Evolutionary conservation across 2,329 filamentous ascomycete genomes (phyloP), one percentile per base, ranked within the genome.

Genomic region (Saccharata proteae): DNA sequence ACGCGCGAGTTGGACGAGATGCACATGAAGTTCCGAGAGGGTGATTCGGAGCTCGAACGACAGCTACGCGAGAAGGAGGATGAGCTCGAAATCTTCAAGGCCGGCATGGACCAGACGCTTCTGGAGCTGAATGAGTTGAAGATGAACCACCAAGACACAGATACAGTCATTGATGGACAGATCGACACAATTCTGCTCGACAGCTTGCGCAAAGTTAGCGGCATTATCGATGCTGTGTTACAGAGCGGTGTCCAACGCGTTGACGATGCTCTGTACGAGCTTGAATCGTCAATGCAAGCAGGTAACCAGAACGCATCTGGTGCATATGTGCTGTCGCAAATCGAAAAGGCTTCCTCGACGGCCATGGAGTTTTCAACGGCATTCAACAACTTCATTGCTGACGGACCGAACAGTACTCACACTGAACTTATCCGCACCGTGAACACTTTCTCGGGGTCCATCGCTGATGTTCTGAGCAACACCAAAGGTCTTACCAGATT

Each of bases 331-430:
- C 67, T 98, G 30, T 96, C 88, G 2, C 88, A 96, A 55, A 86
- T 96, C 36, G 90, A 98, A 54, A 98, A 96, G 64, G 86, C 90
- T 1, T 90, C 86, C 6, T 76, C 85, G 7, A 93, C 77, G 42
- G 84, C 90, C 9, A 96, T 92, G 57, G 90, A 98, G 53, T 98
- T 98, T 57, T 90, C 88, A 2, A 96, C 88, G 0, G 79, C 90
- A 0, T 98, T 96, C 68, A 98, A 94, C 64, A 93, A 93, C 58
- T 96, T 92, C 56, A 92, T 98, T 46, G 90, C 88, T 6, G 90
- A 98, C 51, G 90, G 90, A 0, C 86, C 88, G 4, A 93, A 86
- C 55, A 84, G 82, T 51, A 77, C 77, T 7, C 84, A 94, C 48
- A 74, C 80, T 2, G 86, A 93, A 37, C 80, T 98, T 38, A 96